phyloP scores from a whole-genome alignment of 345 rosid species.

The Gossypium turneri region DNA sequence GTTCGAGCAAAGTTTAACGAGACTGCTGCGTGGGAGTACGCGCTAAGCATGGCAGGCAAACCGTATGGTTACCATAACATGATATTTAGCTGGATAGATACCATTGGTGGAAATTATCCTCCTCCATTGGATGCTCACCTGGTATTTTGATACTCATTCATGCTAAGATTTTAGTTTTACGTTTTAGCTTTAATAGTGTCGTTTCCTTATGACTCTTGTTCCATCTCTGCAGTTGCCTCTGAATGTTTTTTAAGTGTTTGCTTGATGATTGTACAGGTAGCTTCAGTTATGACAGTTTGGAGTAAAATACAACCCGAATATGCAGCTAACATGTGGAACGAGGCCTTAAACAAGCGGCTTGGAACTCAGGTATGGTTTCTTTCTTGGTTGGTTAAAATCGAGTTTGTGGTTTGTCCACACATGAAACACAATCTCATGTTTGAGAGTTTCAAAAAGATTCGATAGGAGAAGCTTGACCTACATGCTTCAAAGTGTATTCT shows the following conservation, averaged over 20 bases:
- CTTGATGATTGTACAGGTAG: slow-evolving; percentile 53
- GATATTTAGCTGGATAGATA: slow-evolving; percentile 99
- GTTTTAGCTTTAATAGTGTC: not conserved
- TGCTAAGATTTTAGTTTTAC: not conserved
- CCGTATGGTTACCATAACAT: slow-evolving; percentile 97
- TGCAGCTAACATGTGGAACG: slow-evolving; percentile 96
- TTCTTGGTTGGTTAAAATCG: not conserved
- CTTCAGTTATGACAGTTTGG: slow-evolving; percentile 98
- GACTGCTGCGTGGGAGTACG: slow-evolving; percentile 98
- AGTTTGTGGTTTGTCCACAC: not conserved
- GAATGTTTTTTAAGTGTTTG: slow-evolving; percentile 13
- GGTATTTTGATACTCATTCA: slow-evolving; percentile 37
- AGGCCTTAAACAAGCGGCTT: slow-evolving; percentile 89
- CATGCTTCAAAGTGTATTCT: not conserved
- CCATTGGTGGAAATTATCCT: slow-evolving; percentile 78
- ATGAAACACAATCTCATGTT: not conserved
- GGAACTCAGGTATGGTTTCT: slow-evolving; percentile 62
- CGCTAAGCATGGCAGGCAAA: slow-evolving; percentile 74
- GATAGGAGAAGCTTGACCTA: not conserved
- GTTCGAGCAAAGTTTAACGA: slow-evolving; percentile 81
- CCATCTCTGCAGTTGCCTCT: not conserved
- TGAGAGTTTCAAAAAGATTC: not conserved
- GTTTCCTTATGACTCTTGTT: not conserved
- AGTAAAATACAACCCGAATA: slow-evolving; percentile 82
- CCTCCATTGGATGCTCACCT: slow-evolving; percentile 92